Conservation (phyloP, 1,284 basidiomycete species). For the Cutaneotrichosporon cutaneum region DNA sequence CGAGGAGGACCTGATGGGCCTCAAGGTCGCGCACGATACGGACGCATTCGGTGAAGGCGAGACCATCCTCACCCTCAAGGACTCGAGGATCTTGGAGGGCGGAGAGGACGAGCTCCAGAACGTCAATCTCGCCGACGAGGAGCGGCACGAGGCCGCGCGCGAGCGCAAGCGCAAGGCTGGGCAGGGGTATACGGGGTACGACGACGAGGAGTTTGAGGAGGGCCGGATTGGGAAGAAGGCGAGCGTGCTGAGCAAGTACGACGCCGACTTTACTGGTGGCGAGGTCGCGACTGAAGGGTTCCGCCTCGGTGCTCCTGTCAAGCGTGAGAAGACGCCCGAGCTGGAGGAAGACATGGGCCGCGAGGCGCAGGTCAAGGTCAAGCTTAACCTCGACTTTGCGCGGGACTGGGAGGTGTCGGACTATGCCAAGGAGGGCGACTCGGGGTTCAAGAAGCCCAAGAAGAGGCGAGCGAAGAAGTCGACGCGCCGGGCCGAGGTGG, state of each 20-base stretch:
- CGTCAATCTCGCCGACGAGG: conserved; percentile 82
- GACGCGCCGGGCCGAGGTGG: conserved; percentile 65
- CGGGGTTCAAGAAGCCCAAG: conserved; percentile 92
- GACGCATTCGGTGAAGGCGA: conserved; percentile 89
- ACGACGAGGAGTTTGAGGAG: conserved; percentile 83
- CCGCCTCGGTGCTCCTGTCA: conserved; percentile 61
- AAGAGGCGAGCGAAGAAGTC: conserved; percentile 68
- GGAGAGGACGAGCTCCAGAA: conserved; percentile 99
- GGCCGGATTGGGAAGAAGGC: conserved; percentile 72
- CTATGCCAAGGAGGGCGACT: conserved; percentile 85
- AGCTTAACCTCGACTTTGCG: conserved; percentile 81
- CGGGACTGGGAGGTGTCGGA: conserved; percentile 81
- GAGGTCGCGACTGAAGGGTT: conserved; percentile 63
- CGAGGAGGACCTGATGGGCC: conserved; percentile 75
- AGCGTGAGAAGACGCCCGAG: conserved; percentile 55
- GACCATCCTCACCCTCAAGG: conserved; percentile 92
- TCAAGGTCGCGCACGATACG: conserved; percentile 95
- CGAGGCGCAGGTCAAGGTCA: conserved; percentile 41
- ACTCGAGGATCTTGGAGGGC: conserved; percentile 86
- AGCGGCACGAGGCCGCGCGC: conserved; percentile 64
- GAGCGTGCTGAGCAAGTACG: conserved; percentile 89
- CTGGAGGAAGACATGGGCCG: conserved; percentile 58
- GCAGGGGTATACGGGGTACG: conserved; percentile 85
- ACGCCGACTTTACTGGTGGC: conserved; percentile 74
- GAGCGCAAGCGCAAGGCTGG: conserved; percentile 81